Evolutionary conservation across 2,329 filamentous ascomycete genomes (phyloP), one percentile per base, ranked within the genome.

Genomic region (Nemania bipapillata): DNA sequence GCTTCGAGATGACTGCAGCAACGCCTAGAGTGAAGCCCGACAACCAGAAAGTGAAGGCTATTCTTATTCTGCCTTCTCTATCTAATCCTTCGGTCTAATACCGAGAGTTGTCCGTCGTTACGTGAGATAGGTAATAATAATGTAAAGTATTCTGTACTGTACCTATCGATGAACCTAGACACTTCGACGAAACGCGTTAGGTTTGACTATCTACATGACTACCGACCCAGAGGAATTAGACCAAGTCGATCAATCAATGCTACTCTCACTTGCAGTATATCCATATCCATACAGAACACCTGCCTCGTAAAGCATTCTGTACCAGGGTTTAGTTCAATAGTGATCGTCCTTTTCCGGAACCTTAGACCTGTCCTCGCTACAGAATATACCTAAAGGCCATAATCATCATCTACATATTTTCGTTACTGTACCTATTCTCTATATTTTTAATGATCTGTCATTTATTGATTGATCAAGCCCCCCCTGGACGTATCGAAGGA

Each of bases 11-110:
- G 12, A 32, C 30, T 35, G 52, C 54, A 61, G 60, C 61, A 58
- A 30, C 42, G 50, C 54, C 68, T 65, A 47, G 57, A 65, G 59
- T 65, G 64, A 61, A 63, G 54, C 67, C 67, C 59, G 40, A 63
- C 56, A 49, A 50, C 63, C 53, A 56, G 42, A 53, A 55, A 60
- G 32, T 32, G 52, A 62, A 28, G 54, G 28, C 52, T 28, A 20
- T 12, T n/a, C n/a, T n/a, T n/a, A n/a, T n/a, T n/a, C n/a, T n/a
- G 30, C 30, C 30, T 32, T 17, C 12, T 45, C 17, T 45, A 3
- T 45, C 40, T 45, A 9, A 32, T 32, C 9, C 30, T 32, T 32
- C 30, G 30, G 30, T 32, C 30, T 4, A 32, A 32, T 32, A 9
- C 30, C 9, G 30, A 32, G 30, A 4, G 30, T n/a, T n/a, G n/a